Conservation (phyloP, 1,284 basidiomycete genomes). For the Puccinia brachypodii region DNA sequence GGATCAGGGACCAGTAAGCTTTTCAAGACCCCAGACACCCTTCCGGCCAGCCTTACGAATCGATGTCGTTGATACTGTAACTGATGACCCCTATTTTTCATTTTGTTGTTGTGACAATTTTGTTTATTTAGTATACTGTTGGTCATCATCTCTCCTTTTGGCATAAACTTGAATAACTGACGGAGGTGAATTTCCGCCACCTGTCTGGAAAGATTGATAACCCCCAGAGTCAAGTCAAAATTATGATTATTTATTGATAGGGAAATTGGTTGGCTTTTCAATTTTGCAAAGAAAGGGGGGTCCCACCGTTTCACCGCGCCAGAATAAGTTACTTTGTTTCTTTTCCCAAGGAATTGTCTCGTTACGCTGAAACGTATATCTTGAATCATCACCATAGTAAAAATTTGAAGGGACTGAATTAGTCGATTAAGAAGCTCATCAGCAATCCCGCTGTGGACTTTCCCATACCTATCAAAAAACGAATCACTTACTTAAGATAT, state of each 20-base stretch:
- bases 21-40: constrained; percentile 29
- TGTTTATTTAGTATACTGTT: not conserved
- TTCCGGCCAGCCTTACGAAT: constrained; percentile 43
- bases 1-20: constrained; percentile 18
- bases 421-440: not conserved
- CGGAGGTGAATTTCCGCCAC: constrained; percentile 48
- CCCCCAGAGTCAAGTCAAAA: not conserved
- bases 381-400: constrained; percentile 48
- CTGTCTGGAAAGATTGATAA: constrained; percentile 39
- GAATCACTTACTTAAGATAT: constrained; percentile 38
- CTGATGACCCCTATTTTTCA: constrained; percentile 38
- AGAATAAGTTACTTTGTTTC: constrained; percentile 33
- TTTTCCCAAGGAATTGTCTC: constrained; percentile 43
- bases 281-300: not conserved
- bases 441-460: too few species aligned
- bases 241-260: not conserved
- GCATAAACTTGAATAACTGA: constrained; percentile 16
- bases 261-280: too few species aligned
- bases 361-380: constrained; percentile 43
- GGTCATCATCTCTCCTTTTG: not conserved
- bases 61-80: constrained; percentile 47
- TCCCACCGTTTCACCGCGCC: constrained; percentile 44
- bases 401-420: constrained; percentile 48
- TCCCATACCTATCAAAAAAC: not conserved
- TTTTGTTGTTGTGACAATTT: too few species aligned